Conservation (phyloP, 208 protist species). For the Leishmania braziliensis region DNA sequence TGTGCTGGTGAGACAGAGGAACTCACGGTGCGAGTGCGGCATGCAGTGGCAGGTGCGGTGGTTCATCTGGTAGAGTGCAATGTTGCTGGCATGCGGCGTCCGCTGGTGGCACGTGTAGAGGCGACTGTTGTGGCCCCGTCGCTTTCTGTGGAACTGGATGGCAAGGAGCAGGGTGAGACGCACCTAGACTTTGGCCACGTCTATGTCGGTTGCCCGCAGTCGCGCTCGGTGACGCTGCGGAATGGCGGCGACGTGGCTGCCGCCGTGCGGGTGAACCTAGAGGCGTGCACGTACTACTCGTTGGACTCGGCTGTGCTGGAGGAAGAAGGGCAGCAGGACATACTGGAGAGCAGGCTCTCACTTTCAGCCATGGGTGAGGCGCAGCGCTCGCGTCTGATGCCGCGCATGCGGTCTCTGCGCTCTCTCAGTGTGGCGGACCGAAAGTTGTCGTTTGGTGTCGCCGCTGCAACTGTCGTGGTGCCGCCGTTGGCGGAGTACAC, state of each 20-base stretch:
- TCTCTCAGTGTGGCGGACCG: constrained; percentile 13
- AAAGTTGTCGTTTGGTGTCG: neutral
- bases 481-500: constrained; percentile 31
- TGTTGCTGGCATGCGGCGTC: constrained; percentile 82
- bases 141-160: constrained; percentile 53
- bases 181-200: constrained; percentile 88
- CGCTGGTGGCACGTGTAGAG: constrained; percentile 65
- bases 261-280: constrained; percentile 80
- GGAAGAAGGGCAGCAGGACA: constrained; percentile 10
- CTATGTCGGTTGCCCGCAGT: constrained; percentile 68
- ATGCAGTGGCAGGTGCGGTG: constrained; percentile 37
- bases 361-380: neutral
- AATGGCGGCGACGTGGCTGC: constrained; percentile 88
- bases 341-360: neutral
- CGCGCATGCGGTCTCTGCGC: constrained; percentile 17
- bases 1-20: constrained; percentile 70
- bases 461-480: constrained; percentile 16
- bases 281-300: constrained; percentile 37
- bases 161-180: constrained; percentile 64
- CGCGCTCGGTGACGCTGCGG: constrained; percentile 55
- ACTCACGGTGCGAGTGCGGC: constrained; percentile 58
- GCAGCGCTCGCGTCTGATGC: constrained; percentile 23
- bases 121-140: constrained; percentile 73
- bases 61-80: constrained; percentile 49
- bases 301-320: constrained; percentile 33